Evolutionary conservation across 2,329 filamentous ascomycete species (phyloP).

Genomic region (Aspergillus thermomutatus): DNA sequence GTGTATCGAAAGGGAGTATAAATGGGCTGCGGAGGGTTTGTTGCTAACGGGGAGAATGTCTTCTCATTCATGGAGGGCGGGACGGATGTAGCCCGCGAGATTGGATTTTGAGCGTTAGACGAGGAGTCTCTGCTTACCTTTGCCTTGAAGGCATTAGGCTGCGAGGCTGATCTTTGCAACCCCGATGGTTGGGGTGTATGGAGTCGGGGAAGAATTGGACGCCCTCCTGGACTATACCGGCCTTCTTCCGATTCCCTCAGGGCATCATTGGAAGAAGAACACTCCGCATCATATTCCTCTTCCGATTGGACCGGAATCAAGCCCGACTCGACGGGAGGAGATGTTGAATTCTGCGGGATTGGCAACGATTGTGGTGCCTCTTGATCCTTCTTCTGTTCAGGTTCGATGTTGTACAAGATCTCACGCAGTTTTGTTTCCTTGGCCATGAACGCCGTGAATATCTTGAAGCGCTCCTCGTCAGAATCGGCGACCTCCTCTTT

Average conservation of each 20-base stretch:
- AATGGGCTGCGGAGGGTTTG: conserved; percentile 38
- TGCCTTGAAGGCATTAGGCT: conserved; percentile 12
- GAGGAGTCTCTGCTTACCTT: conserved; percentile 1
- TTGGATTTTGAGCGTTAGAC: conserved; percentile 1
- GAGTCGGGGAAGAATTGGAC: conserved; percentile 42
- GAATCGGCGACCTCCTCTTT: conserved; percentile 47
- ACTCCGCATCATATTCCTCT: conserved; percentile 2
- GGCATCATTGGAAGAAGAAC: conserved; percentile 3
- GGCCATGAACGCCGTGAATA: conserved; percentile 50
- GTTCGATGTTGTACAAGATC: conserved; percentile 49
- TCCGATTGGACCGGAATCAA: conserved; percentile 34
- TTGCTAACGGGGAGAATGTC: conserved; percentile 26
- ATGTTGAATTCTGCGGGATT: conserved; percentile 2
- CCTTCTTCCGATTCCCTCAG: conserved; percentile 26
- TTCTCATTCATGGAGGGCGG: conserved; percentile 21
- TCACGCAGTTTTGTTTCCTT: conserved; percentile 48
- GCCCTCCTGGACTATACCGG: conserved; percentile 53
- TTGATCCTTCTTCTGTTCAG: conserved; percentile 27
- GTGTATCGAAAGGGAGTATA: conserved; percentile 47
- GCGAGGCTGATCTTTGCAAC: conserved; percentile 26
- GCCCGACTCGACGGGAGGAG: conserved; percentile 26
- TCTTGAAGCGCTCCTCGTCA: conserved; percentile 52
- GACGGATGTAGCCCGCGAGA: conserved; percentile 23
- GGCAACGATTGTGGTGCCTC: conserved; percentile 10
- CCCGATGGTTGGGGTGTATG: conserved; percentile 15